Base-by-base conservation (phyloP, 2,329 filamentous ascomycete genomes). In the Neonectria punicea region DNA sequence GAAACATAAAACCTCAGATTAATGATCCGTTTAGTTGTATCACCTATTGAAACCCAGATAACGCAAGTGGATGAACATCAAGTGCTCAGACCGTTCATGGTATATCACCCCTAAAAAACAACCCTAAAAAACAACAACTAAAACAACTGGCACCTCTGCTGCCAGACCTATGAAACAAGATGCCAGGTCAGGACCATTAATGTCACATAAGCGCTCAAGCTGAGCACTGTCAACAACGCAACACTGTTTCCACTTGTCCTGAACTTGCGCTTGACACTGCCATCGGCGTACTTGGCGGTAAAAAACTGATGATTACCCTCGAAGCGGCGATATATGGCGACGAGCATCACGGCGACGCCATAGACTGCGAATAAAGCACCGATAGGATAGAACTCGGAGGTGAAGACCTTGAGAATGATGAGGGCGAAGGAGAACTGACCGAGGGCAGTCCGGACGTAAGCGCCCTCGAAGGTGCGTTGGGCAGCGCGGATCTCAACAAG, bases 301-400 rank as follows among this genome's bases (percentile, higher is more conserved):
- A 98, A 98, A 82, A 99, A 98, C 80, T 98, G 95, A 69, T 90
- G 88, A 76, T 98, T 97, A 62, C 96, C 94, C 80, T 98, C 93
- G 76, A 94, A 93, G 58, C 96, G 89, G 63, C 96, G 88, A 80
- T 97, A 97, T 58, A 93, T 83, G 73, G 93, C 92, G 65, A 97
- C 93, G 28, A 93, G 84, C 76, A 98, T 84, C 53, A 99, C 88
- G 7, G 93, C 93, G 4, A 91, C 90, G 13, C 95, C 96, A 76
- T 98, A 98, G 53, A 93, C 90, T 47, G 96, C 94, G 77, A 98
- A 98, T 34, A 99, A 85, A 7, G 96, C 96, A n/a, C 96, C 96
- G 68, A 98, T 97, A 71, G 92, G 90, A 81, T 98, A 98, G 84
- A 99, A 98, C 77, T 98, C 96, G 57, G 90, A 88, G 9, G 94